Evolutionary conservation across 2,329 filamentous ascomycete species (phyloP), one percentile per base, ranked within the genome.

Genomic region (Aspergillus latus): DNA sequence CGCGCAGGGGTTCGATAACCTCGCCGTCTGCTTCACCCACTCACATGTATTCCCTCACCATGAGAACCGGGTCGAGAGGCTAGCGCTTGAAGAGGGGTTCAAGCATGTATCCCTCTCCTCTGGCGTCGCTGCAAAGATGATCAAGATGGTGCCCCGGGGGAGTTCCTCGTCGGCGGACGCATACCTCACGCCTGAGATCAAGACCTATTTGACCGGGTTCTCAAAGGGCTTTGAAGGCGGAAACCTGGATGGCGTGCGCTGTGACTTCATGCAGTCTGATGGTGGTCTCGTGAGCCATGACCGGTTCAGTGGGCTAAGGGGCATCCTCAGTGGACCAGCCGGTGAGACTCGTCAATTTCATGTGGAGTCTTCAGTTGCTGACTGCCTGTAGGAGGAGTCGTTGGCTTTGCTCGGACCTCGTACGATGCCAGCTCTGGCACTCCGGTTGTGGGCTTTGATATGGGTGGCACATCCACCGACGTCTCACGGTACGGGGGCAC

Each of bases 201-300:
- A 87, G 64, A 88, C 88, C 66, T 92, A 92, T 66, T 85, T 90
- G 56, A 68, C 73, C 57, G 71, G 71, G 1, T 73, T 76, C 42
- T 71, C 69, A 15, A 78, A 82, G 42, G 89, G 89, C 2, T 96
- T 96, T 67, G 84, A 89, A 64, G 83, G 82, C 26, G 90, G 90
- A 47, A 90, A 89, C 5, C 89, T 90, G 0, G 76, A 85, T 0
- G 76, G 80, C 6, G 89, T 90, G 2, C 81, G 92, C 59, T 97
- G 92, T 74, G 92, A 97, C 71, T 97, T 97, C 64, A 97, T 97
- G 93, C 92, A 97, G 73, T 93, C 89, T 4, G 91, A 95, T 62
- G 91, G 90, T 49, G 84, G 84, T 3, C 72, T 87, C 5, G 84
- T 86, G 4, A 76, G 78, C 58, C 76, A 78, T 52, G 73, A 73